Base-by-base conservation (phyloP, 306 rosid genomes). In the Dalbergia oliveri region DNA sequence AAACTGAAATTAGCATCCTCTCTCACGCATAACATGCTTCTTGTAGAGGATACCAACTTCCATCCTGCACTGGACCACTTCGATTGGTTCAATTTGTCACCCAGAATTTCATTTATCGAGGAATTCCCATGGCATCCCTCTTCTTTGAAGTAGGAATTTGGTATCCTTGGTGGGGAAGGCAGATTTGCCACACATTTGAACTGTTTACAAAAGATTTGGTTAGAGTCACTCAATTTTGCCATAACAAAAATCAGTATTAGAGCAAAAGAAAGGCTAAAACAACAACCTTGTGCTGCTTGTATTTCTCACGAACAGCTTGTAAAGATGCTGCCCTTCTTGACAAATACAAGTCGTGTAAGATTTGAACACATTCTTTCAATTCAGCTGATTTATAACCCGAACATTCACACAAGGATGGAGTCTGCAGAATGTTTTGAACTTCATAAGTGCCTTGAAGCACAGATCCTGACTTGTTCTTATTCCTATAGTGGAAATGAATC, bases 251-350 rank as follows among this genome's bases (percentile, higher is more conserved):
- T 9, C 34, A 34, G 54, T 7, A 68, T 23, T 16, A 58, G 8
- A 8, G 14, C 23, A 34, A 10, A 47, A 19, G 15, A 37, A 37
- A 33, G 9, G 3, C 1, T 0, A 39, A 58, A 70, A n/a, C 4
- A 70, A n/a, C 4, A 64, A 93, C 99, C 98, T 88, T 91, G 23
- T 87, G 91, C 10, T 83, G 91, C 75, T 86, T 90, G 87, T 95
- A 95, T 88, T 93, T 95, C n/a, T 85, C 88, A 50, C 99, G 73
- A 64, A 88, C 78, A 47, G 99, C 82, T 71, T 73, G 77, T 26
- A 91, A 81, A 50, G 93, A 70, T 2, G 85, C 90, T 12, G 89
- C 97, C 81, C 88, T 86, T 87, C 94, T 89, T 60, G 90, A 82
- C 70, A 91, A 62, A 82, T 90, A 89, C 88, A 91, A 85, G 68